Evolutionary conservation across 225 moss, liverwort and hornwort genomes (phyloP).

Genomic region (Rhytidiadelphus loreus): DNA sequence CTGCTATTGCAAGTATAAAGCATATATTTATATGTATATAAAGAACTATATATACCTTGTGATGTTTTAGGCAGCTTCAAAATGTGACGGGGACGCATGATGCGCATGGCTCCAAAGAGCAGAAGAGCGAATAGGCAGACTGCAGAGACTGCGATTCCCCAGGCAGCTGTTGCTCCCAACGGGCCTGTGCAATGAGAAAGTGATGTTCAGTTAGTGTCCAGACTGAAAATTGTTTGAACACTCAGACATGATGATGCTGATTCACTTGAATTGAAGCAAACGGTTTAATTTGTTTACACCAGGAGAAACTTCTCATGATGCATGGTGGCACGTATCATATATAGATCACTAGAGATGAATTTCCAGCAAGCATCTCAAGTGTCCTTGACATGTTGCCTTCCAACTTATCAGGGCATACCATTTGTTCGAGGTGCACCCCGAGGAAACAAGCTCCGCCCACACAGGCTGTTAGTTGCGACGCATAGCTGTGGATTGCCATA

Average conservation of each 20-base stretch:
- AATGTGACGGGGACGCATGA: slow-evolving; percentile 42
- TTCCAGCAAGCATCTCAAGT: not conserved
- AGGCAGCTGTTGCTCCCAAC: slow-evolving; percentile 64
- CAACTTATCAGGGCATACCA: slow-evolving; percentile 2
- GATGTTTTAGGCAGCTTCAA: slow-evolving; percentile 43
- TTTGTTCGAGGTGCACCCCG: slow-evolving; percentile 8
- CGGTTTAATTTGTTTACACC: not conserved
- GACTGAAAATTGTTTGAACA: not conserved
- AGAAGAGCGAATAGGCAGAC: slow-evolving; percentile 60
- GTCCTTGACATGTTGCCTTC: not conserved
- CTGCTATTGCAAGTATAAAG: not conserved
- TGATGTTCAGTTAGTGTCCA: not conserved
- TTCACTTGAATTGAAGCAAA: not conserved
- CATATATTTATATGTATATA: too few species aligned
- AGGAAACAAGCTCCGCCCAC: slow-evolving; percentile 25
- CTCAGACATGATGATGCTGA: not conserved
- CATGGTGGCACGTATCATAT: not conserved
- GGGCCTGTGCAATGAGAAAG: slow-evolving; percentile 14
- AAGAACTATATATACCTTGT: slow-evolving; percentile 26
- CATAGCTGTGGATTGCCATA: slow-evolving; percentile 44
- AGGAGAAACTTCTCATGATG: not conserved
- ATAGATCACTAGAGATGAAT: not conserved
- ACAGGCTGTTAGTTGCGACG: slow-evolving; percentile 9
- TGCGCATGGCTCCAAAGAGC: slow-evolving; percentile 53
- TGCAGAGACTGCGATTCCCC: slow-evolving; percentile 80